phyloP scores from a whole-genome alignment of 148 eudicot genomes.

The Rhododendron mucronatum region DNA sequence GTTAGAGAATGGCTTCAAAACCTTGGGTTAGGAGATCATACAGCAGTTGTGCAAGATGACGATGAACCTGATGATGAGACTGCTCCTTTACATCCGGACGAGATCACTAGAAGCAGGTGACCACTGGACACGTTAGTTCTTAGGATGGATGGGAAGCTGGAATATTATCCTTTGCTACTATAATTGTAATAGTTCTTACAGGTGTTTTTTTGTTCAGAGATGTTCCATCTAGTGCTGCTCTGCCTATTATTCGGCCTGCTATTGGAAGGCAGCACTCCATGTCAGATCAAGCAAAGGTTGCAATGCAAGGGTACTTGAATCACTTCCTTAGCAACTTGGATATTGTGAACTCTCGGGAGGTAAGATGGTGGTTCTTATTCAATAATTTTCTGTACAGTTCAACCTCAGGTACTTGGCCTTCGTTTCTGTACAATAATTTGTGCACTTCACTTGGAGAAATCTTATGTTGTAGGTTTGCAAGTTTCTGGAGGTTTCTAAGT shows the following conservation, averaged over 20 bases:
- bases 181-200: conserved; percentile 47
- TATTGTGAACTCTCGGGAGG: conserved; percentile 94
- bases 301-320: conserved; percentile 96
- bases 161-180: conserved; percentile 22
- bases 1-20: conserved; percentile 99
- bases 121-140: conserved; percentile 18
- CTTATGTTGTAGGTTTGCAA: conserved; percentile 68
- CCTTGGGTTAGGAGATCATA: conserved; percentile 84
- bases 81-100: conserved; percentile 62
- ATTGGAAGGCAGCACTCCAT: conserved; percentile 89
- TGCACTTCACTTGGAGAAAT: neutral
- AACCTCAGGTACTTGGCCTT: neutral
- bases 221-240: conserved; percentile 98
- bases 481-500: conserved; percentile 88
- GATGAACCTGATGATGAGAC: conserved; percentile 81
- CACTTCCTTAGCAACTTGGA: conserved; percentile 86
- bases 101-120: conserved; percentile 73
- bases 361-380: conserved; percentile 14
- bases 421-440: neutral
- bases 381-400: neutral
- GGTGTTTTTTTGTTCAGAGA: conserved; percentile 68
- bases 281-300: conserved; percentile 84
- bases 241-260: conserved; percentile 91
- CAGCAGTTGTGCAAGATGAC: conserved; percentile 74
- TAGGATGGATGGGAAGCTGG: conserved; percentile 19